phyloP scores from a whole-genome alignment of 176 grass and related monocot species.

The Areca catechu region DNA sequence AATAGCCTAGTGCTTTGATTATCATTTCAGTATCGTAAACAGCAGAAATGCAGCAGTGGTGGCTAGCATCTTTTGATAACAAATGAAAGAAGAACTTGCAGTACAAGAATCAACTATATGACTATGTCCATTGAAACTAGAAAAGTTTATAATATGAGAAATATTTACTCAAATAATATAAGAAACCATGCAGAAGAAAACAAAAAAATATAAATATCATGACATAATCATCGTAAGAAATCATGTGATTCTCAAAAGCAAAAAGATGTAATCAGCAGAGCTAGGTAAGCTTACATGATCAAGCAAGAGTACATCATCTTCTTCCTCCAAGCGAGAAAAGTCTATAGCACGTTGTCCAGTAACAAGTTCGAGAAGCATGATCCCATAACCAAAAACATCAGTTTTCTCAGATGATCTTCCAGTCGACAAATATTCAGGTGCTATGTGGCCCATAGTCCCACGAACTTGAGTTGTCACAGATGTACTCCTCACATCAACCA shows the following conservation, averaged over 20 bases:
- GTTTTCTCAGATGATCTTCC: conserved; percentile 92
- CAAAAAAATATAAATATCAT: neutral
- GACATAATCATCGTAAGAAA: no score
- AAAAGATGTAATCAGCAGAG: no score
- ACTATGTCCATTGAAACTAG: no score
- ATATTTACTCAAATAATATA: no score
- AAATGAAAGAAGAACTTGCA: no score
- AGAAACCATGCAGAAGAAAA: neutral
- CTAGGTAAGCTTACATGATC: conserved; percentile 63
- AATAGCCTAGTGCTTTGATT: no score
- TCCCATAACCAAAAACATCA: conserved; percentile 92
- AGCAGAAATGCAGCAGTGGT: no score
- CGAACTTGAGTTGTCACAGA: conserved; percentile 95
- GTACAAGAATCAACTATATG: no score
- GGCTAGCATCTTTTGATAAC: no score
- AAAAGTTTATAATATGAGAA: no score
- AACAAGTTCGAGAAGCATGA: conserved; percentile 93
- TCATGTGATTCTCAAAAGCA: no score
- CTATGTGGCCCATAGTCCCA: conserved; percentile 97
- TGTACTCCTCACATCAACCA: conserved; percentile 92
- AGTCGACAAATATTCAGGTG: conserved; percentile 89
- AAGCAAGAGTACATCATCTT: conserved; percentile 87
- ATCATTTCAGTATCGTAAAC: no score
- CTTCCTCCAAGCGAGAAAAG: conserved; percentile 92
- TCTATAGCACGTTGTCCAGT: conserved; percentile 91